Evolutionary conservation across 805 yeast species (phyloP).

Genomic region (Komagataella mondaviorum): DNA sequence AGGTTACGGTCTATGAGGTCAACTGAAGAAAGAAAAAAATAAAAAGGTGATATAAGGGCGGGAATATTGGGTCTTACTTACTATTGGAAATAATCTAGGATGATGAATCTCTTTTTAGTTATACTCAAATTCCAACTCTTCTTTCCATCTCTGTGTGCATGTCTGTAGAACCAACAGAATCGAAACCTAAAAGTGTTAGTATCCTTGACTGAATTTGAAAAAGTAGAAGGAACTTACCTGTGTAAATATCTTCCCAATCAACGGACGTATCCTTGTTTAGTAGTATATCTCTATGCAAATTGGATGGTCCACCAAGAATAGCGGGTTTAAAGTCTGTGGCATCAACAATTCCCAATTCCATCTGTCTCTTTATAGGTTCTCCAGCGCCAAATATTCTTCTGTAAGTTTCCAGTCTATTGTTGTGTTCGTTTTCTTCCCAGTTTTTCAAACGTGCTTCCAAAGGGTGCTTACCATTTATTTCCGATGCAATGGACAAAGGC

Average conservation of each 20-base stretch:
- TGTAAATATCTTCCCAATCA: conserved; percentile 92
- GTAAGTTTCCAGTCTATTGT: conserved; percentile 60
- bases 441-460: conserved; percentile 58
- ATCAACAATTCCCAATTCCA: conserved; percentile 73
- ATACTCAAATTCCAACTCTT: conserved; percentile 32
- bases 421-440: conserved; percentile 73
- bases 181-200: conserved; percentile 1
- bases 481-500: conserved; percentile 43
- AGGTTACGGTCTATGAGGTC: too few relatives aligned
- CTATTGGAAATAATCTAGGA: background rate
- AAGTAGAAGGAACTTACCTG: conserved; percentile 10
- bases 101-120: background rate
- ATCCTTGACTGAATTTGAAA: conserved; percentile 22
- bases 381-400: conserved; percentile 84
- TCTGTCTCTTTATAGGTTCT: conserved; percentile 81
- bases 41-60: background rate
- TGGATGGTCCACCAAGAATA: conserved; percentile 41
- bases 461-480: conserved; percentile 74
- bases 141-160: conserved; percentile 69
- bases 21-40: too few relatives aligned
- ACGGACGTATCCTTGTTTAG: conserved; percentile 61
- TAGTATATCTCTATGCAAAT: conserved; percentile 66
- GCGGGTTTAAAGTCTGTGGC: conserved; percentile 58
- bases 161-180: conserved; percentile 16
- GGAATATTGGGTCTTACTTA: background rate